These are phyloP conservation scores for Halophytophthora batemanensis DNA, from an alignment of 352 stramenopile genomes.

Conservation along the genomic window DNA sequence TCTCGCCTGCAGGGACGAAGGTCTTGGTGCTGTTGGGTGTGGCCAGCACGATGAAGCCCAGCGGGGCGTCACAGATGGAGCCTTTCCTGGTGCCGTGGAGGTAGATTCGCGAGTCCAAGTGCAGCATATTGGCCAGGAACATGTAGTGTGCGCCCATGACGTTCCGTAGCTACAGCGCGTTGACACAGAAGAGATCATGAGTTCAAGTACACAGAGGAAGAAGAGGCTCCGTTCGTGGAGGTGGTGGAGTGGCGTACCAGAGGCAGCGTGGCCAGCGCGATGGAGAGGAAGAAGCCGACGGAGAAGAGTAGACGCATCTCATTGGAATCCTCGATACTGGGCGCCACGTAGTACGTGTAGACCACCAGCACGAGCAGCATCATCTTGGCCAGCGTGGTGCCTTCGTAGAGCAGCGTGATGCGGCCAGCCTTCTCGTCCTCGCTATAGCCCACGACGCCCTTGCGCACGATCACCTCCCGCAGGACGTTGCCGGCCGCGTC, in stretches of 20 bases:
- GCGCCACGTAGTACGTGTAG: slow-evolving; percentile 70
- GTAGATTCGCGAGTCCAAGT: slow-evolving; percentile 44
- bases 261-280: slow-evolving; percentile 51
- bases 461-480: slow-evolving; percentile 62
- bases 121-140: slow-evolving; percentile 75
- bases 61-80: slow-evolving; percentile 48
- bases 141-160: slow-evolving; percentile 73
- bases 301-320: slow-evolving; percentile 53
- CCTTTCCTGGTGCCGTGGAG: slow-evolving; percentile 42
- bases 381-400: slow-evolving; percentile 63
- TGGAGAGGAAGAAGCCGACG: slow-evolving; percentile 66
- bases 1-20: slow-evolving; percentile 59
- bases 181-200: not conserved
- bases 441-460: slow-evolving; percentile 58
- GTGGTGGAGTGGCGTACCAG: slow-evolving; percentile 28
- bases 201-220: not conserved
- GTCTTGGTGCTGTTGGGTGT: slow-evolving; percentile 57
- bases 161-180: slow-evolving; percentile 49
- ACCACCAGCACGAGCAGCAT: slow-evolving; percentile 66
- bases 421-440: slow-evolving; percentile 55
- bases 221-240: not conserved
- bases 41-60: slow-evolving; percentile 66
- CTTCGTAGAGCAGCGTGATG: slow-evolving; percentile 65
- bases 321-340: slow-evolving; percentile 49
- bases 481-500: slow-evolving; percentile 61